A percentile compares a stretch with the other conserved stretches of the same genome.
phyloP scores from a whole-genome alignment of 192 early-diverging fungal species.

The Backusella luteola region DNA sequence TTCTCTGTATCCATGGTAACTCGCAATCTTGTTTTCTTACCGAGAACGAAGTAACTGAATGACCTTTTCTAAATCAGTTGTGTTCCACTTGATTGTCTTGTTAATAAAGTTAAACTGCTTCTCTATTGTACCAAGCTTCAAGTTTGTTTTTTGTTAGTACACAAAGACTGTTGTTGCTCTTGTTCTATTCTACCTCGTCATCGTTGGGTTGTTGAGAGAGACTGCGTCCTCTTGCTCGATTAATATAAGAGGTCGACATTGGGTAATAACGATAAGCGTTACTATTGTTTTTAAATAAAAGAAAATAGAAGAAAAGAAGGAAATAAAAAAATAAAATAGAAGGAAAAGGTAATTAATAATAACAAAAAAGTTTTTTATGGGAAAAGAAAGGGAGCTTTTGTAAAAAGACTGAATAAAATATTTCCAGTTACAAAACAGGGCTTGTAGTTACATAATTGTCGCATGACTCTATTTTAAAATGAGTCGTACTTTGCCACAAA shows the following conservation, averaged over 20 bases:
- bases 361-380: background rate
- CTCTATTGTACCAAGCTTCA: conserved; percentile 25
- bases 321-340: background rate
- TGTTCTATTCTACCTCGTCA: conserved; percentile 7
- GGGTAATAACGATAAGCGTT: background rate
- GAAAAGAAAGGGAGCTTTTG: conserved; percentile 5
- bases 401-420: background rate
- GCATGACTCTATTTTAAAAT: conserved; percentile 2
- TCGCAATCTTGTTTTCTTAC: background rate
- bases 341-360: background rate
- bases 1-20: background rate
- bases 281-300: no score
- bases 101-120: conserved; percentile 27
- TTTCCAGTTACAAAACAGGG: background rate
- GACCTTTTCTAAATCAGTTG: conserved; percentile 24
- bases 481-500: background rate
- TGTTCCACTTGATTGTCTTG: conserved; percentile 25
- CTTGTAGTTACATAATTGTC: conserved; percentile 2
- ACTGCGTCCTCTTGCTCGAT: conserved; percentile 9
- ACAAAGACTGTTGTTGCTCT: background rate
- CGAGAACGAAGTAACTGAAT: conserved; percentile 24
- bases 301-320: background rate
- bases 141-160: background rate
- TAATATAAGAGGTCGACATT: background rate
- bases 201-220: conserved; percentile 5